Evolutionary conservation across 2,329 filamentous ascomycete species (phyloP), one percentile per base, ranked within the genome.

Genomic region (Colletotrichum sp.): DNA sequence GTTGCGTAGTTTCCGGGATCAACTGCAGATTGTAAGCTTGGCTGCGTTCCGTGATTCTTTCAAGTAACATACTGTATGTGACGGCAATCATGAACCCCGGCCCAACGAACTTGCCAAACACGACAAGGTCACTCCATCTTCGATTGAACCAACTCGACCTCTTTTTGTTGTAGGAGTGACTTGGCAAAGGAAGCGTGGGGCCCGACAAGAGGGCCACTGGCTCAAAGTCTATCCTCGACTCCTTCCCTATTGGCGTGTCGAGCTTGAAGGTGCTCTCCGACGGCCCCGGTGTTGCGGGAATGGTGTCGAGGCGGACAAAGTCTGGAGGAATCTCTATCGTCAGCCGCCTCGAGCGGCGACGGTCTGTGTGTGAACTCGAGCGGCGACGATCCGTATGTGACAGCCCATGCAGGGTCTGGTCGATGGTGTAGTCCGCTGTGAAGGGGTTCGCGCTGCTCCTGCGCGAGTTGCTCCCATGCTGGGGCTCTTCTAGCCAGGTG

Each of bases 1-100:
- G 93, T 95, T 2, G 93, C 89, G 81, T 95, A 95, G 83, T 95
- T 95, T 75, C 92, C 92, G 65, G 88, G 90, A 77, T 92, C 90
- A 79, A 91, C 88, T 89, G 69, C 3, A 12, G 24, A 10, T 2
- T 6, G 59, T 76, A 16, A 75, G 64, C n/a, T 18, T 10, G 22
- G 5, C n/a, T 22, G 24, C 4, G 18, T 15, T 16, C 15, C 15
- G 22, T 48, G 2, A 8, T 24, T 32, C 26, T 30, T 10, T 0
- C 24, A 12, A 1, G 30, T 3, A 28, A 28, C 88, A 77, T 82
- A 89, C 88, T 91, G 81, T 91, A 92, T 5, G 90, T 89, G 32
- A 92, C 90, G 16, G 90, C 86, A 55, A 92, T 87, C 83, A 95
- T 91, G 80, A 94, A 93, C 2, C 93, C 93, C 10, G 93, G 93